A percentile compares a stretch with the other conserved stretches of the same genome.
phyloP scores from a whole-genome alignment of 179 eudicot genomes.

The Beta macrorhiza region DNA sequence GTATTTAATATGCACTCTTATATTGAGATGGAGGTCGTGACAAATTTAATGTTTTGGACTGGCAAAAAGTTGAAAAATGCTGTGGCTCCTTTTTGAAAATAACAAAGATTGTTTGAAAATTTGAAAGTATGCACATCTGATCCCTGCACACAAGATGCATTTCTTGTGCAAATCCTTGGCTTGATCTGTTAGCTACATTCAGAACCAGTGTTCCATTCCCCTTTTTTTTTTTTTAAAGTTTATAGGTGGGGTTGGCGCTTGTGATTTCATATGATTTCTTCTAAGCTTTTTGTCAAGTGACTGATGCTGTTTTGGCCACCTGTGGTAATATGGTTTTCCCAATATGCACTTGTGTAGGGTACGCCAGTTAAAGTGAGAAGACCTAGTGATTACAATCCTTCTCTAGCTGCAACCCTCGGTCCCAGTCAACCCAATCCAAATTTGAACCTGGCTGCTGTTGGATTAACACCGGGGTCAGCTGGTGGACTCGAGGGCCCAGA shows the following conservation, averaged over 20 bases:
- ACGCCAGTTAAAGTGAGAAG: slow-evolving; percentile 55
- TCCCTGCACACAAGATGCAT: neutral
- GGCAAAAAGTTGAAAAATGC: too few relatives aligned
- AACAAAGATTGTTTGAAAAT: neutral
- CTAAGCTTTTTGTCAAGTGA: neutral
- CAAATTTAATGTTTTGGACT: neutral
- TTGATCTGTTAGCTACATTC: neutral
- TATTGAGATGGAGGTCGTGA: neutral
- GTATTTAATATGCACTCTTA: too few relatives aligned
- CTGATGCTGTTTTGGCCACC: neutral
- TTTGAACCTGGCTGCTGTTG: slow-evolving; percentile 56
- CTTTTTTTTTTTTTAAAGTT: neutral
- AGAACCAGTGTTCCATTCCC: neutral
- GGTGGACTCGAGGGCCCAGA: slow-evolving; percentile 62
- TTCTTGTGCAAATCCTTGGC: neutral
- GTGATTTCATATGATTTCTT: neutral
- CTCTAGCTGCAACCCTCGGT: slow-evolving; percentile 57
- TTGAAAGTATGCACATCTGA: neutral
- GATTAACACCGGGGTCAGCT: slow-evolving; percentile 47
- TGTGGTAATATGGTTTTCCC: neutral
- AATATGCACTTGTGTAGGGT: slow-evolving; percentile 29
- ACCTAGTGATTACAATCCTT: slow-evolving; percentile 58
- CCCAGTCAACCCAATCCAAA: slow-evolving; percentile 58
- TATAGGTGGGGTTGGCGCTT: neutral
- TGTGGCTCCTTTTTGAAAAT: neutral